Evolutionary conservation across 352 stramenopile species (phyloP).

Genomic region (Globisporangium polare): DNA sequence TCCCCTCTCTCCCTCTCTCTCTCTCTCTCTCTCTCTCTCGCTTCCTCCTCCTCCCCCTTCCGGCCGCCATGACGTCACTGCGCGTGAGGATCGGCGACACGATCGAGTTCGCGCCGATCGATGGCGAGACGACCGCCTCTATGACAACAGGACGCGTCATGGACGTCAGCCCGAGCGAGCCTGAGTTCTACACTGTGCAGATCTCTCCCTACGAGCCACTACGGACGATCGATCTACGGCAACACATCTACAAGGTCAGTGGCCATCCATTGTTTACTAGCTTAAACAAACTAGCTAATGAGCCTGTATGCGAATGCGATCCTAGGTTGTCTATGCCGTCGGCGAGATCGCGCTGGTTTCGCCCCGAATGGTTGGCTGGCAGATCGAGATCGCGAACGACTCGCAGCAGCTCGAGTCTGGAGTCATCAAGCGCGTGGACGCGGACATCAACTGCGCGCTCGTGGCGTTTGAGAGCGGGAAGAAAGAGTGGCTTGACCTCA

Average conservation of each 20-base stretch:
- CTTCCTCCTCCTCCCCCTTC: no score
- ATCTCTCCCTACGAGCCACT: conserved; percentile 41
- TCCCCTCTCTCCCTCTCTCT: no score
- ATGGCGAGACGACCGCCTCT: not conserved
- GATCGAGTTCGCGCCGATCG: conserved; percentile 33
- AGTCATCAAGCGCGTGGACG: conserved; percentile 46
- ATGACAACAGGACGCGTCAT: conserved; percentile 29
- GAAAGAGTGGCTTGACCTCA: conserved; percentile 57
- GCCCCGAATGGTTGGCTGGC: conserved; percentile 34
- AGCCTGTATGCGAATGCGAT: not conserved
- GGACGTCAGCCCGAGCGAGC: conserved; percentile 19
- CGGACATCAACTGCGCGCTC: conserved; percentile 51
- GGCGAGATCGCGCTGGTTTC: conserved; percentile 33
- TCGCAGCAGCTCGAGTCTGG: conserved; percentile 20
- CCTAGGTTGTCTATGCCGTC: conserved; percentile 36
- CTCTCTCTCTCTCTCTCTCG: no score
- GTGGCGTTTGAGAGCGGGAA: conserved; percentile 36
- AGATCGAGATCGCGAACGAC: conserved; percentile 35
- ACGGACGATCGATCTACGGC: conserved; percentile 25
- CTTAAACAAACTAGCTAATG: not conserved
- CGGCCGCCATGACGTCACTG: not conserved
- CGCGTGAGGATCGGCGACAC: conserved; percentile 39
- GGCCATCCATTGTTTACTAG: no score
- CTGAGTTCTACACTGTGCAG: conserved; percentile 31
- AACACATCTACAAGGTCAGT: conserved; percentile 31